Base-by-base conservation (phyloP, 345 rosid genomes). In the Aurinia saxatilis region DNA sequence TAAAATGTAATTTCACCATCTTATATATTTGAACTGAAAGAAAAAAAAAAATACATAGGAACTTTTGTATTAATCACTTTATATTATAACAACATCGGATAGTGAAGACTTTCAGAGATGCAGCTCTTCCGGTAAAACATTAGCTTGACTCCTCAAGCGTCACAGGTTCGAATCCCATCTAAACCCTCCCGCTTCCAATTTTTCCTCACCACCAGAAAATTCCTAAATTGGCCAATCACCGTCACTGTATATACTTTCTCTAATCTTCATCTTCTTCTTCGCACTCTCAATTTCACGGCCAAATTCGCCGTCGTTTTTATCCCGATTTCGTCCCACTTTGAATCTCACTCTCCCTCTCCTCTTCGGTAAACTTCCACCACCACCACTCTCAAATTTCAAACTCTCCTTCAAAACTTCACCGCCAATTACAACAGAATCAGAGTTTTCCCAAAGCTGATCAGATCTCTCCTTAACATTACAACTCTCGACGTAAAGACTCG, bases 381-480 rank as follows among this genome's bases (percentile, higher is more conserved):
- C 38, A 37, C 56, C 10, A 10, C 19, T 42, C 67, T 53, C 35
- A 4, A 31, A 14, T 27, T 37, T 15, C 17, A 10, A 46, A 45
- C 31, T 38, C 57, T 27, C 57, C 63, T 4, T 30, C 7, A 39
- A 19, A 54, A 0, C 31, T 30, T 48, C 64, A 31, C 45, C 3
- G 21, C 45, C 3, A 5, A 12, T 30, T 5, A 30, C 38, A 19
- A 63, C 68, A 12, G 58, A 31, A 54, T 47, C 58, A 12, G 64
- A 70, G 38, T 70, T 48, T 18, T 63, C 69, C 74, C 74, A 70
- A 1, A 63, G 57, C 1, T 54, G 57, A 48, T 63, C 68, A 13
- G 74, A 63, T 54, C 45, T 39, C 27, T 44, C 13, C 3, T 55
- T 10, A 1, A 18, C 16, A n/a, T n/a, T n/a, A 55, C 50, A 54